These are phyloP conservation scores for Aspergillus luchuensis DNA, from an alignment of 2,329 filamentous ascomycete species.

Conservation along the genomic window DNA sequence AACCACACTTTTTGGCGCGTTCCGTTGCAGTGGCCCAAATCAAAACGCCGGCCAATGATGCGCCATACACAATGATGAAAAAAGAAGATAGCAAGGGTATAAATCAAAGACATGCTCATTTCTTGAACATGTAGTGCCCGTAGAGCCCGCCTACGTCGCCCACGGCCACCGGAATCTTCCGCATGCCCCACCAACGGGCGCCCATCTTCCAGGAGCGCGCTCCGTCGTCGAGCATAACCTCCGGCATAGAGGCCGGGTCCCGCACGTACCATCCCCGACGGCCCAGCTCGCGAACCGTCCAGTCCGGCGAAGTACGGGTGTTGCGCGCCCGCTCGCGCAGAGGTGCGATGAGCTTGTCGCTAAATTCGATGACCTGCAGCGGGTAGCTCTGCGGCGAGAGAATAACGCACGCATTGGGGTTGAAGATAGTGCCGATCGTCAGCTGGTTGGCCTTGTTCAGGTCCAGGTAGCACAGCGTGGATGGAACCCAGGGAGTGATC, in stretches of 20 bases:
- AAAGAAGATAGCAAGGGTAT: slow-evolving; percentile 19
- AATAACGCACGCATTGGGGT: slow-evolving; percentile 57
- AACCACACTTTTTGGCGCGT: slow-evolving; percentile 12
- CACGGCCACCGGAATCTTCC: slow-evolving; percentile 62
- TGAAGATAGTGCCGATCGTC: slow-evolving; percentile 60
- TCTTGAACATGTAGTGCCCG: slow-evolving; percentile 62
- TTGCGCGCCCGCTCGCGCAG: slow-evolving; percentile 65
- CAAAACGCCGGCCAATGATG: background rate
- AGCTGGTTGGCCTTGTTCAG: slow-evolving; percentile 67
- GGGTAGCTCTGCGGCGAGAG: slow-evolving; percentile 64
- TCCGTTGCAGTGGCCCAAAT: slow-evolving; percentile 2
- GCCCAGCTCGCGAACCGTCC: slow-evolving; percentile 69
- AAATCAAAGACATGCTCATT: slow-evolving; percentile 35
- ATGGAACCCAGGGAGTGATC: slow-evolving; percentile 53
- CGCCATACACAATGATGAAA: slow-evolving; percentile 1
- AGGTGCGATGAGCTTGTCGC: slow-evolving; percentile 66
- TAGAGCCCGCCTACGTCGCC: slow-evolving; percentile 62
- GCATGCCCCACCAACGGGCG: slow-evolving; percentile 80
- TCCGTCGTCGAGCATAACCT: slow-evolving; percentile 55
- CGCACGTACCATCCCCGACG: slow-evolving; percentile 69
- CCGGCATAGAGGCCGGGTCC: slow-evolving; percentile 41
- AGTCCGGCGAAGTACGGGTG: slow-evolving; percentile 60
- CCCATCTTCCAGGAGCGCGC: slow-evolving; percentile 78
- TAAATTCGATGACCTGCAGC: slow-evolving; percentile 74
- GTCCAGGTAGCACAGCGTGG: slow-evolving; percentile 73